These are phyloP conservation scores for Penicillium chermesinum DNA, from an alignment of 495 filamentous ascomycete species.

Conservation along the genomic window DNA sequence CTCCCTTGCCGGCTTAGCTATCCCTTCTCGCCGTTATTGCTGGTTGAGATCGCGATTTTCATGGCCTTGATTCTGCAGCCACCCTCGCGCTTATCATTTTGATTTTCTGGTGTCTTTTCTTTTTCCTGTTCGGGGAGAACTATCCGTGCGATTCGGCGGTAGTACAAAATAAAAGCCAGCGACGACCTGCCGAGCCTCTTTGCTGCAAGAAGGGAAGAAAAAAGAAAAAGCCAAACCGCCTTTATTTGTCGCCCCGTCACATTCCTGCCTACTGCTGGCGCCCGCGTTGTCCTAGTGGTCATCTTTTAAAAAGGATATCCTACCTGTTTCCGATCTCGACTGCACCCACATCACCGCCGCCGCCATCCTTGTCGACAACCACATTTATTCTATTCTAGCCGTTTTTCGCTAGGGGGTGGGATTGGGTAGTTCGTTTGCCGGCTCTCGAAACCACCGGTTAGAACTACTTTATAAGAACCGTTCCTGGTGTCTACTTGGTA, in stretches of 20 bases:
- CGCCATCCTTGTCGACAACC: slow-evolving; percentile 21
- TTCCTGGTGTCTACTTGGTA: slow-evolving; percentile 24
- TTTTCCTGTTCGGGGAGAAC: background rate
- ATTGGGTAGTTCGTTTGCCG: slow-evolving; percentile 25
- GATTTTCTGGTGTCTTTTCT: slow-evolving; percentile 6
- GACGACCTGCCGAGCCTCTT: slow-evolving; percentile 29
- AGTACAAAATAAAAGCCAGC: slow-evolving; percentile 22
- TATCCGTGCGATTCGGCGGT: slow-evolving; percentile 12
- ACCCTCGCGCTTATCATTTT: slow-evolving; percentile 25
- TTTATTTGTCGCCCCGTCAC: slow-evolving; percentile 31
- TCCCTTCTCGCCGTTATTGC: slow-evolving; percentile 26
- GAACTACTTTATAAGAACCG: slow-evolving; percentile 24
- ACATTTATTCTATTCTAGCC: slow-evolving; percentile 1
- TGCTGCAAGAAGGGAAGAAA: slow-evolving; percentile 7
- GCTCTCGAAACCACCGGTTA: slow-evolving; percentile 10
- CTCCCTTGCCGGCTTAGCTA: slow-evolving; percentile 36
- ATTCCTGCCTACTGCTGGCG: slow-evolving; percentile 41
- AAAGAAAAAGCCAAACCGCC: background rate
- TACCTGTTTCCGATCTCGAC: slow-evolving; percentile 36
- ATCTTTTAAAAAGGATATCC: slow-evolving; percentile 36
- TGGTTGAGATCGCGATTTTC: slow-evolving; percentile 34
- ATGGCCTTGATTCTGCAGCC: slow-evolving; percentile 26
- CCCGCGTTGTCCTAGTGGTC: slow-evolving; percentile 33
- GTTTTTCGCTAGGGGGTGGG: slow-evolving; percentile 19
- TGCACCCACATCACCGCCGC: slow-evolving; percentile 30